Evolutionary conservation across 2,329 filamentous ascomycete genomes (phyloP), one percentile per base, ranked within the genome.

Genomic region (Cryphonectria carpinicola): DNA sequence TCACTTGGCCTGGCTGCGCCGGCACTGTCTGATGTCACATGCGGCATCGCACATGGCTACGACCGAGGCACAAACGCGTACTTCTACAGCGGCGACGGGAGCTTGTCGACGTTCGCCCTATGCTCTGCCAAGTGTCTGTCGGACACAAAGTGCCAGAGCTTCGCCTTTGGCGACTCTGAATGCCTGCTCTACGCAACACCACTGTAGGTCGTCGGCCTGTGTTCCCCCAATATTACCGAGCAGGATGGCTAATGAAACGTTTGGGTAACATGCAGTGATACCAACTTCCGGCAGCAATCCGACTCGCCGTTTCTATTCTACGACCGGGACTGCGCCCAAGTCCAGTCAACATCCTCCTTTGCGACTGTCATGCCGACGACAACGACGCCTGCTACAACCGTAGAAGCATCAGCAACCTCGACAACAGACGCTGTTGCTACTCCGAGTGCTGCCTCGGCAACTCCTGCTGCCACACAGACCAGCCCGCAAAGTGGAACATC

Each of bases 251-350:
- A 49, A 43, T 41, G 13, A 37, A 49, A 25, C 32, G 8, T 39
- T 37, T 8, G 1, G 4, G 5, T 11, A 39, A 39, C 8, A 10
- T n/a, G 19, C 25, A 72, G 69, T 5, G 66, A 72, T 39, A 49
- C 54, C 41, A 71, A 72, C 39, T 72, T 72, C 63, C 71, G 71
- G 46, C 1, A 62, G 17, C 71, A 72, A 41, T 32, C 65, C n/a
- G 63, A 68, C 46, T 71, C 68, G 54, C 71, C 71, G 3, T 72
- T 61, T 43, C 63, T 72, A 14, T 72, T 72, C 58, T 72, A 71
- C 63, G 71, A 72, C 66, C 71, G 71, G 62, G 54, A 71, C 69
- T 72, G 71, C 37, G 39, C 61, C n/a, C 14, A 60, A 8, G 62
- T 72, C 28, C 49, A 72, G 63, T 43, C 69, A 10, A 65, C 66